Evolutionary conservation across 2,329 filamentous ascomycete genomes (phyloP).

Genomic region (Lojkania enalia): DNA sequence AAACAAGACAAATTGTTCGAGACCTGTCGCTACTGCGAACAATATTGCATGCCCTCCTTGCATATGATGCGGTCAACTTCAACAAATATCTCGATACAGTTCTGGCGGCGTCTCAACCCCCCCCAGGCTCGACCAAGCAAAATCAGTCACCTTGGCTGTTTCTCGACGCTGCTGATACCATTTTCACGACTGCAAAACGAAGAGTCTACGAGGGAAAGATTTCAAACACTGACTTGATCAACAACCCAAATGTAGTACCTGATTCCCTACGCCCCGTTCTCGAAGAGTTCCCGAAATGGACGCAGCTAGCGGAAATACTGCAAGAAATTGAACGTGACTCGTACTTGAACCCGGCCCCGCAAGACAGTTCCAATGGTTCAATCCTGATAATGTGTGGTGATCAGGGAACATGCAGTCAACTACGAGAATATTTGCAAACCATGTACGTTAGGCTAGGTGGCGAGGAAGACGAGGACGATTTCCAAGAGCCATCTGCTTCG

Average conservation of each 20-base stretch:
- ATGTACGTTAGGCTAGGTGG: constrained; percentile 72
- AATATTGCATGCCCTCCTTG: constrained; percentile 78
- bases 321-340: constrained; percentile 91
- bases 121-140: constrained; percentile 82
- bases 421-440: constrained; percentile 87
- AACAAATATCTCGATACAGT: constrained; percentile 94
- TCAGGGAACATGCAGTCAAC: constrained; percentile 79
- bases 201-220: constrained; percentile 81
- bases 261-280: constrained; percentile 76
- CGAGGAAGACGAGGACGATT: constrained; percentile 53
- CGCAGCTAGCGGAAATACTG: constrained; percentile 81
- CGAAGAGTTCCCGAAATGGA: constrained; percentile 96
- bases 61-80: constrained; percentile 88
- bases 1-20: constrained; percentile 90
- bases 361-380: constrained; percentile 86
- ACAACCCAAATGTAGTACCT: constrained; percentile 52
- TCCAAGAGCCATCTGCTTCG: constrained; percentile 68
- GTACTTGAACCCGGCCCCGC: constrained; percentile 76
- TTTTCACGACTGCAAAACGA: constrained; percentile 87
- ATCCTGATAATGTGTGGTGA: constrained; percentile 96
- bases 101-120: constrained; percentile 84
- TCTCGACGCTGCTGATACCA: constrained; percentile 88
- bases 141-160: constrained; percentile 96
- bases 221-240: constrained; percentile 57
- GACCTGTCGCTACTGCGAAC: constrained; percentile 82